phyloP scores from a whole-genome alignment of 2,329 filamentous ascomycete species.

The Aspergillus felis region DNA sequence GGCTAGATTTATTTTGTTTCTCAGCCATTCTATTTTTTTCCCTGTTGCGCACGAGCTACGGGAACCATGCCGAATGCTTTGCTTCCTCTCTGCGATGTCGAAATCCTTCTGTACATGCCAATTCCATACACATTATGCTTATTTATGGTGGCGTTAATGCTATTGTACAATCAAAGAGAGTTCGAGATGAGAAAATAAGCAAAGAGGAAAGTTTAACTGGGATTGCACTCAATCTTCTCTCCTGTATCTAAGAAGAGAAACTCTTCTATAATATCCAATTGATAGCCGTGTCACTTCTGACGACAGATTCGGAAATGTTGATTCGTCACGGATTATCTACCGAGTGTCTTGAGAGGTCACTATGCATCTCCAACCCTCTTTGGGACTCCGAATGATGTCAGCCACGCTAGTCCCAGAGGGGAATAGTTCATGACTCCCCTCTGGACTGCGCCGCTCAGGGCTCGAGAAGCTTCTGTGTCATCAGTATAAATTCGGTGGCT shows the following conservation, averaged over 20 bases:
- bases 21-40: neutral
- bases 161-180: neutral
- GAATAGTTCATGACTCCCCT: constrained; percentile 24
- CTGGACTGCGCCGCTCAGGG: constrained; percentile 22
- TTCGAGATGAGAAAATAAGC: no score
- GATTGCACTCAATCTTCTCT: neutral
- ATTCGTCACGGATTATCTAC: neutral
- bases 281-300: constrained; percentile 1
- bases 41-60: neutral
- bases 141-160: neutral
- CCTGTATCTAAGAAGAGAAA: neutral
- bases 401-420: constrained; percentile 14
- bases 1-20: neutral
- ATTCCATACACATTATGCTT: neutral
- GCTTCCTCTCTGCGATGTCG: neutral
- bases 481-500: constrained; percentile 32
- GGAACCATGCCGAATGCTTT: neutral
- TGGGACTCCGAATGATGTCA: constrained; percentile 12
- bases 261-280: neutral
- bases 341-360: no score
- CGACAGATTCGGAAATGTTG: constrained; percentile 2
- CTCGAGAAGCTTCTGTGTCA: constrained; percentile 40
- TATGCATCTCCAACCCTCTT: neutral
- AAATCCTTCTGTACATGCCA: neutral
- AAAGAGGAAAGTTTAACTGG: neutral